Percentiles rank a stretch among this genome's conserved stretches.
phyloP scores from a whole-genome alignment of 208 protist species.

The Strigomonas culicis region DNA sequence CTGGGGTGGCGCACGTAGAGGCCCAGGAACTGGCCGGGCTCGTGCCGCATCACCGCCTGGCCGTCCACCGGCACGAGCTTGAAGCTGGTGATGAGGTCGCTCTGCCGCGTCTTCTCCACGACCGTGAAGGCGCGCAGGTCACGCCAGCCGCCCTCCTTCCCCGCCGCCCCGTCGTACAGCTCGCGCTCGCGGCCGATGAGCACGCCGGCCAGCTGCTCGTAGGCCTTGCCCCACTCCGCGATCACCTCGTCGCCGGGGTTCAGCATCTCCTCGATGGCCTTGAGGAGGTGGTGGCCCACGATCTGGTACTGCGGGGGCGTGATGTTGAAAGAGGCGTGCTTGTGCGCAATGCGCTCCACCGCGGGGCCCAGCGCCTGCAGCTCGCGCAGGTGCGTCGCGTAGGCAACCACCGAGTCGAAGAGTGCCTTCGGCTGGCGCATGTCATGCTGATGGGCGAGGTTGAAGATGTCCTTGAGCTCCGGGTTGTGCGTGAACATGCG shows the following conservation, averaged over 20 bases:
- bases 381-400: constrained; percentile 37
- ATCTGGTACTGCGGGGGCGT: constrained; percentile 35
- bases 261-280: constrained; percentile 39
- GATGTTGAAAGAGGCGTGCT: constrained; percentile 40
- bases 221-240: constrained; percentile 41
- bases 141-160: constrained; percentile 21
- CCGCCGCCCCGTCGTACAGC: constrained; percentile 30
- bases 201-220: constrained; percentile 38
- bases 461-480: constrained; percentile 46
- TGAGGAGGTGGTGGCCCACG: constrained; percentile 41
- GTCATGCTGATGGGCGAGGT: constrained; percentile 33
- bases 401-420: constrained; percentile 39
- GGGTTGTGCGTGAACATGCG: constrained; percentile 36
- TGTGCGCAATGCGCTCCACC: constrained; percentile 42
- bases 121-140: constrained; percentile 28
- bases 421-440: constrained; percentile 36
- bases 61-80: constrained; percentile 26
- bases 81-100: constrained; percentile 34
- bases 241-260: constrained; percentile 34
- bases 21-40: constrained; percentile 30
- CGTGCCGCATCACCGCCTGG: constrained; percentile 20
- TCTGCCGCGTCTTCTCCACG: constrained; percentile 31
- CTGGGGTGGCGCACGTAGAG: constrained; percentile 32
- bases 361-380: constrained; percentile 26
- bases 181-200: constrained; percentile 34